Evolutionary conservation across 225 moss, liverwort and hornwort genomes (phyloP).

Genomic region (Ulota crispa): DNA sequence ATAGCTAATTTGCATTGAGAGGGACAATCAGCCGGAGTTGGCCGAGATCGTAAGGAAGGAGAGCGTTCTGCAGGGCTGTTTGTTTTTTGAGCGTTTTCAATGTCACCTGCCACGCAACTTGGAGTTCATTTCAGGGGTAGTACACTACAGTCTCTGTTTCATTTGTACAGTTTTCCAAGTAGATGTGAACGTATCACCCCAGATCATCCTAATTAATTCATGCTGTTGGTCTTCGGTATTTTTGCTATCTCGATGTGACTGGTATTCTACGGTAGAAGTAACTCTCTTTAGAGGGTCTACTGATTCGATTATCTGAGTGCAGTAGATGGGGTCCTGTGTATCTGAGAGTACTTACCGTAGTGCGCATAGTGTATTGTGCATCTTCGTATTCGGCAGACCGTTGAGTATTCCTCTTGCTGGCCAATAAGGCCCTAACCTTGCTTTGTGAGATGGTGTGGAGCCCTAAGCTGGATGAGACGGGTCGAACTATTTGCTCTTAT

Average conservation of each 20-base stretch:
- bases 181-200: conserved; percentile 1
- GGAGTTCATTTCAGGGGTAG: not conserved
- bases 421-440: not conserved
- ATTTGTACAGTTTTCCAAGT: conserved; percentile 22
- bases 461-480: not conserved
- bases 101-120: conserved; percentile 4
- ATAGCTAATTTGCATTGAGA: not conserved
- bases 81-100: not conserved
- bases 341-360: no score
- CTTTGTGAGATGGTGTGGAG: not conserved
- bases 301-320: not conserved
- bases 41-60: not conserved
- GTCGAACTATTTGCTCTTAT: no score
- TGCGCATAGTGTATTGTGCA: no score
- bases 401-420: not conserved
- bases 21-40: not conserved
- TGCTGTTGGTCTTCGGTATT: not conserved
- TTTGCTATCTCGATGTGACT: not conserved
- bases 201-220: not conserved
- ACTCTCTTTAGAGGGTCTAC: not conserved
- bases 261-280: not conserved
- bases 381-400: no score
- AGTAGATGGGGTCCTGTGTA: not conserved
- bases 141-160: not conserved
- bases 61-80: not conserved